Percentiles rank a stretch among this genome's conserved stretches.
Evolutionary conservation across 768 basidiomycete genomes (phyloP).

Genomic region (Tylopilus sp.): DNA sequence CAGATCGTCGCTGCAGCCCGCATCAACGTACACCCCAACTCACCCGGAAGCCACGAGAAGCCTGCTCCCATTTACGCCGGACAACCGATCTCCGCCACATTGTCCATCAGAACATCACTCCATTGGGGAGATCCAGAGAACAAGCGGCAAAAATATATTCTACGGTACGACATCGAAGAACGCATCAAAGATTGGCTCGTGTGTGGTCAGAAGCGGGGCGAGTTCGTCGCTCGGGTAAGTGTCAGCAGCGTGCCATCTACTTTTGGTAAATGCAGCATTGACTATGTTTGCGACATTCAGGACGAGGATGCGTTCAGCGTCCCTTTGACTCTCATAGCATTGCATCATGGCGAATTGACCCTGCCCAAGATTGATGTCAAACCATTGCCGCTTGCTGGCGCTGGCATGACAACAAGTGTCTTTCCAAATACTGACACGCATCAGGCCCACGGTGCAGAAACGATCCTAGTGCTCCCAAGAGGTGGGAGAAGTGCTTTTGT

Average conservation of each 20-base stretch:
- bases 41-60: slow-evolving; percentile 35
- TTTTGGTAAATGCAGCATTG: not conserved
- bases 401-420: slow-evolving; percentile 54
- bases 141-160: slow-evolving; percentile 43
- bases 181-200: slow-evolving; percentile 84
- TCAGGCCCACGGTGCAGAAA: slow-evolving; percentile 82
- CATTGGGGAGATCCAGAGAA: slow-evolving; percentile 63
- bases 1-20: slow-evolving; percentile 67
- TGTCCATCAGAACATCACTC: slow-evolving; percentile 70
- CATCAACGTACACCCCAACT: slow-evolving; percentile 46
- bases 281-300: slow-evolving; percentile 35
- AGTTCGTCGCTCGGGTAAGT: slow-evolving; percentile 69
- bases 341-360: slow-evolving; percentile 77
- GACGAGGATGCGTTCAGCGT: slow-evolving; percentile 57
- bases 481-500: slow-evolving; percentile 81
- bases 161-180: slow-evolving; percentile 83
- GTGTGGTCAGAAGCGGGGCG: slow-evolving; percentile 83
- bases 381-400: slow-evolving; percentile 52
- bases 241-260: not conserved
- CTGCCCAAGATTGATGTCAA: slow-evolving; percentile 72
- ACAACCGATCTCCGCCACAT: slow-evolving; percentile 69
- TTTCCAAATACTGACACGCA: slow-evolving; percentile 74
- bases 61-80: slow-evolving; percentile 69
- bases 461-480: slow-evolving; percentile 76
- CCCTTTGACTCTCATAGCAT: slow-evolving; percentile 76